Evolutionary conservation across 2,329 filamentous ascomycete species (phyloP).

Genomic region (Diaporthe sp.): DNA sequence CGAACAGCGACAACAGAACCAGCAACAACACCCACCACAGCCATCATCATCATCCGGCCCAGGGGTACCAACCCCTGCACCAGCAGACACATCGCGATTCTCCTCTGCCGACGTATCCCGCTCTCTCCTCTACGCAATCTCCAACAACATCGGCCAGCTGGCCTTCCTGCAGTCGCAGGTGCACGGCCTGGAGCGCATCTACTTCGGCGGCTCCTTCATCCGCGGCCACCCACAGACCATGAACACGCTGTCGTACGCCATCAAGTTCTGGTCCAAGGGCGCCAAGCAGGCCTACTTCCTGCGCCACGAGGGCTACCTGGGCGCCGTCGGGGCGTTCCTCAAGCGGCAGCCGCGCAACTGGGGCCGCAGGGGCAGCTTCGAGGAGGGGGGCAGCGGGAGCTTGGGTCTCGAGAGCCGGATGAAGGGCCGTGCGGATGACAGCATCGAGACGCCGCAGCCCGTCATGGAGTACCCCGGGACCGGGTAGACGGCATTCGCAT

Average conservation of each 20-base stretch:
- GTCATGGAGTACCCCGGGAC: conserved; percentile 36
- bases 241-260: conserved; percentile 96
- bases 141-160: conserved; percentile 98
- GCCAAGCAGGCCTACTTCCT: conserved; percentile 96
- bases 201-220: conserved; percentile 98
- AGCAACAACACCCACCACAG: conserved; percentile 35
- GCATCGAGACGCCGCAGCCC: conserved; percentile 25
- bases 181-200: conserved; percentile 90
- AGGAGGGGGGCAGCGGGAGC: conserved; percentile 55
- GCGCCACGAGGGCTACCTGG: conserved; percentile 94
- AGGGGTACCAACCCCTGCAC: conserved; percentile 44
- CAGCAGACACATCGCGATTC: conserved; percentile 63
- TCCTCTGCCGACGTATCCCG: conserved; percentile 87
- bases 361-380: conserved; percentile 85
- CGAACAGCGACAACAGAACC: conserved; percentile 39
- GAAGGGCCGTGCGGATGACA: conserved; percentile 38
- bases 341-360: conserved; percentile 92
- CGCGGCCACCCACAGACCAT: conserved; percentile 97
- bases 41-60: conserved; percentile 43
- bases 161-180: conserved; percentile 98
- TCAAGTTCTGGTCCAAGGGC: conserved; percentile 95
- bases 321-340: conserved; percentile 92
- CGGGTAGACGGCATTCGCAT: not conserved
- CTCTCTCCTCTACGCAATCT: conserved; percentile 93
- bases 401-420: conserved; percentile 47